phyloP scores from a whole-genome alignment of 2,329 filamentous ascomycete species.

The Rutstroemia sp. region DNA sequence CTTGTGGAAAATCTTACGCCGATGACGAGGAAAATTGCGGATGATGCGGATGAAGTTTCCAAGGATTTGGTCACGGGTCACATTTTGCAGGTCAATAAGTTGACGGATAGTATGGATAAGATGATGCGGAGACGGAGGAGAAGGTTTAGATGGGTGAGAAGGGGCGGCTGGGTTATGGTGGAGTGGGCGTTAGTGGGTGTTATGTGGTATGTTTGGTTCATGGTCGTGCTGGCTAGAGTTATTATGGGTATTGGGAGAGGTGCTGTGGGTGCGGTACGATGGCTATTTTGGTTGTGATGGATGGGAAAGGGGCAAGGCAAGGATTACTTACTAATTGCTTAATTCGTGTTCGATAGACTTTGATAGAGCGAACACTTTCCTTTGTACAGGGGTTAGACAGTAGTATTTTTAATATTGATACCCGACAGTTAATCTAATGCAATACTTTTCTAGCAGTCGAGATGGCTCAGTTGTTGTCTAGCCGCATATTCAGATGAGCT shows the following conservation, averaged over 20 bases:
- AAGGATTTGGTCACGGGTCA: constrained; percentile 70
- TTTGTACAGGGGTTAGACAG: neutral
- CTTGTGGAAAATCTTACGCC: constrained; percentile 38
- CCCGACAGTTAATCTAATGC: constrained; percentile 5
- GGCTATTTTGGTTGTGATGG: constrained; percentile 56
- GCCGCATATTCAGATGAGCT: too few species aligned
- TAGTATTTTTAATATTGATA: constrained; percentile 7
- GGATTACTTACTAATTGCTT: too few species aligned
- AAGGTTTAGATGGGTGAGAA: constrained; percentile 64
- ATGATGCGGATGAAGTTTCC: constrained; percentile 73
- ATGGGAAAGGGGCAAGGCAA: too few species aligned
- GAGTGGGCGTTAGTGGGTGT: constrained; percentile 84
- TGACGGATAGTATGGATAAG: constrained; percentile 72
- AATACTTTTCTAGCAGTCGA: neutral
- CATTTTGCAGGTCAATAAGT: constrained; percentile 71
- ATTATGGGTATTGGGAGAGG: constrained; percentile 56
- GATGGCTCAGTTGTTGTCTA: too few species aligned
- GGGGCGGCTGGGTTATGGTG: constrained; percentile 71
- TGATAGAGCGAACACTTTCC: neutral
- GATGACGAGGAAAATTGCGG: constrained; percentile 59
- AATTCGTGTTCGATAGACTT: neutral
- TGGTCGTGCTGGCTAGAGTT: constrained; percentile 69
- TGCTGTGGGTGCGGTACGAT: constrained; percentile 54
- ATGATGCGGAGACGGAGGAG: constrained; percentile 62
- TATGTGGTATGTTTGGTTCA: constrained; percentile 92